Conservation (phyloP, 1,284 basidiomycete species). For the Marasmius tenuissimus region DNA sequence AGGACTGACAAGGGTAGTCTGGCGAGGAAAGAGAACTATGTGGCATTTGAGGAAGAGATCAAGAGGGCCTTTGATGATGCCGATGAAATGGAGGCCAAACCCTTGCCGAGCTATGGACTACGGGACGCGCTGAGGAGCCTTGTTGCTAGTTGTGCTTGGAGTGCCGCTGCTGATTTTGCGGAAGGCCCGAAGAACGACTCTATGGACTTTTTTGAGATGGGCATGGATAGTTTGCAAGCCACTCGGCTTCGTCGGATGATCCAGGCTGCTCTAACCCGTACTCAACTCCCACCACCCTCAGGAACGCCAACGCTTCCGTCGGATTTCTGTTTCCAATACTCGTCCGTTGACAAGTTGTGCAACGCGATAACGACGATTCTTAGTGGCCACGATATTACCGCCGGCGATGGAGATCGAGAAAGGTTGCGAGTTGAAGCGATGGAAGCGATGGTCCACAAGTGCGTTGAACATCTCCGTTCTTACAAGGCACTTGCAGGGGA, state of each 20-base stretch:
- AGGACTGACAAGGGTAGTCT: constrained; percentile 13
- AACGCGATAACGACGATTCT: constrained; percentile 22
- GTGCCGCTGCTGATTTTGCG: constrained; percentile 9
- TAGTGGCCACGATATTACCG: constrained; percentile 15
- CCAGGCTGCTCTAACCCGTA: constrained; percentile 25
- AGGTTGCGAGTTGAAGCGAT: constrained; percentile 25
- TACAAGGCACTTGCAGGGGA: constrained; percentile 18
- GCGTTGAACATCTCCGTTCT: constrained; percentile 17
- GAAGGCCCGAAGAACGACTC: constrained; percentile 18
- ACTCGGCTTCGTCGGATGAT: constrained; percentile 29
- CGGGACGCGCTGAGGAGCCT: constrained; percentile 17
- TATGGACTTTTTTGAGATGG: constrained; percentile 34
- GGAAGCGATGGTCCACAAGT: constrained; percentile 29
- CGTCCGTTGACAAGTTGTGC: constrained; percentile 26
- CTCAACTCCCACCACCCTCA: constrained; percentile 19
- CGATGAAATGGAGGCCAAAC: constrained; percentile 17
- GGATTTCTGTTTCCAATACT: constrained; percentile 32
- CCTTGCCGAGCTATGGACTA: constrained; percentile 18
- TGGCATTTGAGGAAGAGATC: constrained; percentile 30
- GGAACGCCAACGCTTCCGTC: constrained; percentile 18
- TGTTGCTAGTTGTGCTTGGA: constrained; percentile 9
- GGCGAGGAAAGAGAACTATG: constrained; percentile 19
- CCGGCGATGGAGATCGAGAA: constrained; percentile 10
- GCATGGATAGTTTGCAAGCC: constrained; percentile 37
- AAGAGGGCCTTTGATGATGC: constrained; percentile 24